Base-by-base conservation (phyloP, 768 basidiomycete species). In the Rhodotorula sphaerocarpa region DNA sequence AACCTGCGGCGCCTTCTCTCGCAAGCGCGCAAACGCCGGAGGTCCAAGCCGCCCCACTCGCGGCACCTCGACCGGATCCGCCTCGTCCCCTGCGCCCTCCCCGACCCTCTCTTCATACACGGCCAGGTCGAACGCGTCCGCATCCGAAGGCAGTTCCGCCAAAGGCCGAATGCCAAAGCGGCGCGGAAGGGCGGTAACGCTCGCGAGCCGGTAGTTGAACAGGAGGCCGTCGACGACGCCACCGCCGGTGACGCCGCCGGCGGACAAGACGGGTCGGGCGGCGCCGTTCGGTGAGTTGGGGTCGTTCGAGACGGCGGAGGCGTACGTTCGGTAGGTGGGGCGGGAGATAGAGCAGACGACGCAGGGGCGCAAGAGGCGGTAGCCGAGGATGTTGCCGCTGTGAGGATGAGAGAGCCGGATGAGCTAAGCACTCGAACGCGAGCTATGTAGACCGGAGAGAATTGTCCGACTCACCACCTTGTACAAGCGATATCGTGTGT, bases 171-270 rank as follows among this genome's bases (percentile, higher is more conserved):
- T 23, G 9, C 53, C 57, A 12, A 64, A 39, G 21, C 21, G 46
- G 11, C 63, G 46, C n/a, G n/a, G 2, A 6, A 55, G 10, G 3
- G 21, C 5, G 23, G 46, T 50, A 20, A 56, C 50, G 16, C 20
- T 15, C 5, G 33, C 57, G 21, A n/a, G 43, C 10, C 42, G 14
- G 53, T 50, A 64, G 28, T 50, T 11, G 36, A 64, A 64, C 20
- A 59, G 41, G n/a, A 64, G 31, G 27, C 57, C 56, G 34, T 64
- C 63, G 36, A 59, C 46, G 30, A 59, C 31, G 9, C 63, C 63
- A 4, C 63, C 63, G 30, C 63, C 63, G 20, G 63, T 55, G 10
- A 64, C 57, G 15, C 63, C 63, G 3, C 63, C 63, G 6, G 57
- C 48, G 2, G 57, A 50, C 41, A 58, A 48, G 41, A 31, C 30